These are phyloP conservation scores for Candida khao-thaluensis DNA, from an alignment of 805 yeast genomes.

Conservation along the genomic window DNA sequence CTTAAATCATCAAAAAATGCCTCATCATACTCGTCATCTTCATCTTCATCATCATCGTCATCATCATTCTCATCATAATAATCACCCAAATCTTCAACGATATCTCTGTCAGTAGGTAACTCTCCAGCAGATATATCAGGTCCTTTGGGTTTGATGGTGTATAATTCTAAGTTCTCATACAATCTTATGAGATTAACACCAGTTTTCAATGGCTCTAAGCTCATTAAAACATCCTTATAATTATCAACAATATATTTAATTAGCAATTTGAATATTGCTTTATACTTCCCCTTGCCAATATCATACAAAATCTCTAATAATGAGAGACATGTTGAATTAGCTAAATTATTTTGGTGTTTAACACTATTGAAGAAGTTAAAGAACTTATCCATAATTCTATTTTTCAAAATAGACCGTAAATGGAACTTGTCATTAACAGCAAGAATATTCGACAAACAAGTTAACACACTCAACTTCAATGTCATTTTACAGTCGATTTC, in stretches of 20 bases:
- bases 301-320: constrained; percentile 48
- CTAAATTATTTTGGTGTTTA: constrained; percentile 54
- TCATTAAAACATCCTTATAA: constrained; percentile 25
- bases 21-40: constrained; percentile 5
- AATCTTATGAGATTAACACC: constrained; percentile 24
- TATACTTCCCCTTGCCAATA: constrained; percentile 24
- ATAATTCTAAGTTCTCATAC: constrained; percentile 12
- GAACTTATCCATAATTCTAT: constrained; percentile 50
- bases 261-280: constrained; percentile 6
- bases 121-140: constrained; percentile 5
- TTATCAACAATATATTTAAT: constrained; percentile 25
- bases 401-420: constrained; percentile 53
- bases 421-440: constrained; percentile 62
- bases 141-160: constrained; percentile 1
- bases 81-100: constrained; percentile 9
- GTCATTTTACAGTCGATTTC: constrained; percentile 44
- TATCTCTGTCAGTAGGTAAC: constrained; percentile 14
- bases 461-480: constrained; percentile 62
- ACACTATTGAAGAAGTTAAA: constrained; percentile 50
- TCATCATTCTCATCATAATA: constrained; percentile 10
- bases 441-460: constrained; percentile 66
- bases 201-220: constrained; percentile 30
- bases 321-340: constrained; percentile 75
- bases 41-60: constrained; percentile 11
- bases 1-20: constrained; percentile 7